These are phyloP conservation scores for Neonectria faginata DNA, from an alignment of 2,329 filamentous ascomycete genomes.

Conservation along the genomic window DNA sequence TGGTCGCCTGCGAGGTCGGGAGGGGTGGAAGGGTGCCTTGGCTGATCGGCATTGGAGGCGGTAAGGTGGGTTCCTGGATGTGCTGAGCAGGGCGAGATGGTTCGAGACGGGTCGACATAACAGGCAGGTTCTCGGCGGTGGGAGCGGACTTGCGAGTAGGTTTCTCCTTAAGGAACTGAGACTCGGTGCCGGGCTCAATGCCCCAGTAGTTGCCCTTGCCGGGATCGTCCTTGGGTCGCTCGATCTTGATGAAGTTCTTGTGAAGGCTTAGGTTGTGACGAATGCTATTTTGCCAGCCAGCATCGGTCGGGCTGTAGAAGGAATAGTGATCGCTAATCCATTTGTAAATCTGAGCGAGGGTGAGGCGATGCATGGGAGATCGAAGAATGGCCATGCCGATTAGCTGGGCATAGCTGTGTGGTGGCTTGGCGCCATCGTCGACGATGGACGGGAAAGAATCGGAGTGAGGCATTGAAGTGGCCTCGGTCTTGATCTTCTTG, in stretches of 20 bases:
- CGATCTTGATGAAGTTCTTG: constrained; percentile 96
- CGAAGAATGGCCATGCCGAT: constrained; percentile 98
- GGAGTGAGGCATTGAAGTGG: constrained; percentile 69
- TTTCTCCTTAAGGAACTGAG: constrained; percentile 91
- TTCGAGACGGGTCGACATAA: constrained; percentile 69
- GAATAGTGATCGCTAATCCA: constrained; percentile 97
- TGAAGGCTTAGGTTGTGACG: constrained; percentile 97
- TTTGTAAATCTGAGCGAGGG: constrained; percentile 96
- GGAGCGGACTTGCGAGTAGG: constrained; percentile 69
- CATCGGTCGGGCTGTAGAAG: constrained; percentile 86
- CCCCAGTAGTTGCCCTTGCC: constrained; percentile 99
- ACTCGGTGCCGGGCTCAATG: constrained; percentile 90
- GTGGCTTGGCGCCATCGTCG: constrained; percentile 90
- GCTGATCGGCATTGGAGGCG: constrained; percentile 55
- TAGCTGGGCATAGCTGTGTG: constrained; percentile 92
- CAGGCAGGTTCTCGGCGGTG: constrained; percentile 67
- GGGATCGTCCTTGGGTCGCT: constrained; percentile 95
- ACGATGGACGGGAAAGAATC: constrained; percentile 84
- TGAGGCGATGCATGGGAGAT: constrained; percentile 84
- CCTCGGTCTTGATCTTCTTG: constrained; percentile 77
- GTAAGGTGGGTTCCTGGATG: constrained; percentile 61
- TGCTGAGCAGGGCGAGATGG: constrained; percentile 57
- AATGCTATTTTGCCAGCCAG: constrained; percentile 99
- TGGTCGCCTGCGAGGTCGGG: constrained; percentile 53
- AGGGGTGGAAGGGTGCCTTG: constrained; percentile 56